Evolutionary conservation across 345 rosid genomes (phyloP), one percentile per base, ranked within the genome.

Genomic region (Hibiscus trionum): DNA sequence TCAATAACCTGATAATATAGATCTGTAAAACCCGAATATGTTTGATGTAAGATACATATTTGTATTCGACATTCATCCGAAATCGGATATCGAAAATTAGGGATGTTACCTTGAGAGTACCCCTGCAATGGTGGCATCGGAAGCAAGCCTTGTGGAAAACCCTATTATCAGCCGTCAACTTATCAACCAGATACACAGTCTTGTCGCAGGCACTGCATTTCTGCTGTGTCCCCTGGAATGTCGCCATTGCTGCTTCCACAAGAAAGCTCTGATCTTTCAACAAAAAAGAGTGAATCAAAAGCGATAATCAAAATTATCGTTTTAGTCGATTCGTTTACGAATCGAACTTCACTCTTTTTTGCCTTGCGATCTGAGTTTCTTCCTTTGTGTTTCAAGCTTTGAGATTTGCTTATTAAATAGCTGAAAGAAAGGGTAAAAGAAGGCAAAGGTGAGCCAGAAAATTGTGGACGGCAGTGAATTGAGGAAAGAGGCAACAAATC

Each of bases 171-270:
- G 86, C 89, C 0, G 83, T 53, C 21, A 88, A 56, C 75, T 83
- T 86, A 37, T 86, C 93, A 7, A 88, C 93, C 71, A 85, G 77
- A 75, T 88, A 88, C 60, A 88, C 88, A 1, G 90, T 86, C 66
- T 80, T 88, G 21, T 82, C 81, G 77, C 93, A 88, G 12, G 88
- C 86, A 73, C 47, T 80, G 74, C 90, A 86, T 80, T 85, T 88
- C 55, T 86, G 86, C 69, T 81, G 86, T 11, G 85, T 82, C 39
- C 86, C 85, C 39, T 77, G 81, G 44, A 86, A 83, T 0, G 80
- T 39, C n/a, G 88, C 84, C 88, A 83, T 76, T 33, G 24, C 50
- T 42, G 27, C 24, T 44, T 65, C 17, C 63, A 15, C 17, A 3
- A 3, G 8, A 56, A 56, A 9, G 29, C 29, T 24, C 26, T 27